Evolutionary conservation across 305 asterid genomes (phyloP), one percentile per base, ranked within the genome.

Genomic region (Fraxinus sp.): DNA sequence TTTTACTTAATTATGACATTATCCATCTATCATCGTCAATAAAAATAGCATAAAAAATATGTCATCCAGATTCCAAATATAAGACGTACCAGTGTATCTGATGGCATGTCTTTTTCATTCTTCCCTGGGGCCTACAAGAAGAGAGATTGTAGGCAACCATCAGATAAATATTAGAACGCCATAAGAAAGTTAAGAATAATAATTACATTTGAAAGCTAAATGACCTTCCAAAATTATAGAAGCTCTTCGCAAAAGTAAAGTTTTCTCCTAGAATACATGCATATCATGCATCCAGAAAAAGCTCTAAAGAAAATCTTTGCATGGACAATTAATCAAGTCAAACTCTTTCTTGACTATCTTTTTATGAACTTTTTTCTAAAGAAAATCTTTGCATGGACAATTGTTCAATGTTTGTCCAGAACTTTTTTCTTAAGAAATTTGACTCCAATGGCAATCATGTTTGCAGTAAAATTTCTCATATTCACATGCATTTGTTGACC

Each of bases 71-170:
- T 46, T 72, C 18, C 71, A 80, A 85, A 49, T 81, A 72, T 26
- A 80, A 41, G 52, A 93, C 97, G 64, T 79, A 96, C 99, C 97
- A 91, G 87, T 75, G 97, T 84, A 87, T 94, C 98, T 71, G 98
- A 92, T 41, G 97, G 92, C 88, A 89, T 83, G 87, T 96, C 99
- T 84, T 96, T 96, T 85, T 96, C 99, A 88, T 84, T 94, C 88
- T 96, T 96, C 76, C 98, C 99, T 36, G 98, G 99, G 41, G 97
- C 96, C 99, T 96, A 84, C 86, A 85, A 78, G 86, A 68, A 37
- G 75, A 59, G 83, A 88, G 75, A 85, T 32, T 79, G 41, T 72
- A 72, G 77, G 70, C 57, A 85, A 79, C 43, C 75, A 52, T 68
- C 76, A 75, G 59, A 80, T 59, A 20, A 30, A 46, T 43, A 83